Evolutionary conservation across 257 asterid species (phyloP).

Genomic region (Nicotiana sylvestris): DNA sequence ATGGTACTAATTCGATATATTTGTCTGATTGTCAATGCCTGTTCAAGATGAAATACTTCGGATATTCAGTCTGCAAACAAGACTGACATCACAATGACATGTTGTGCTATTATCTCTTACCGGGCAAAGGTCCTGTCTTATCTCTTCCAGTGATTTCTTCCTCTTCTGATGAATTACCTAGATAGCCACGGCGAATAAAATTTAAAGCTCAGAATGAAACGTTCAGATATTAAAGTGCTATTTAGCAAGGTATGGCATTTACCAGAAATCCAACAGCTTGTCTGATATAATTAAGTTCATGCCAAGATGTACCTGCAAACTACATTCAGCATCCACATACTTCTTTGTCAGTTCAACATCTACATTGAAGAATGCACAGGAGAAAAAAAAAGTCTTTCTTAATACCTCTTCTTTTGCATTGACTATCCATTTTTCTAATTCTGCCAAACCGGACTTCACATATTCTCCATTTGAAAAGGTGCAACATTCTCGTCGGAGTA

Average conservation of each 20-base stretch:
- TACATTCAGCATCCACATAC: constrained; percentile 27
- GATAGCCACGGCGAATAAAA: constrained; percentile 15
- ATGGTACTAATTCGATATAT: constrained; percentile 95
- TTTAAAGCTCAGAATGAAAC: constrained; percentile 10
- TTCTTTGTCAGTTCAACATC: constrained; percentile 13
- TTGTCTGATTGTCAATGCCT: constrained; percentile 91
- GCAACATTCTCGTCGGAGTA: constrained; percentile 99
- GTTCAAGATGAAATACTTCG: constrained; percentile 10
- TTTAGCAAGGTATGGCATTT: constrained; percentile 18
- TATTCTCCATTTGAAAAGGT: constrained; percentile 96
- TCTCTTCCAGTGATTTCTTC: constrained; percentile 91
- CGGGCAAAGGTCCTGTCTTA: constrained; percentile 95
- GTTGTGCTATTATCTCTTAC: constrained; percentile 34
- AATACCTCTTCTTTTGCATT: constrained; percentile 85
- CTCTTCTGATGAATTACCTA: constrained; percentile 98
- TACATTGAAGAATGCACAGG: background rate
- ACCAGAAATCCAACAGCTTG: constrained; percentile 99
- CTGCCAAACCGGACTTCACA: constrained; percentile 96
- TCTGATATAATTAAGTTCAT: constrained; percentile 90
- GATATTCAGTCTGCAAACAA: constrained; percentile 10
- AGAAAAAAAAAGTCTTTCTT: constrained; percentile 11
- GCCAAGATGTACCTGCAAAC: constrained; percentile 99
- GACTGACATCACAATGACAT: background rate
- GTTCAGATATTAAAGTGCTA: background rate
- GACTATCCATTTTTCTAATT: constrained; percentile 93